Evolutionary conservation across 2,329 filamentous ascomycete genomes (phyloP).

Genomic region (Chrysoporthe cubensis): DNA sequence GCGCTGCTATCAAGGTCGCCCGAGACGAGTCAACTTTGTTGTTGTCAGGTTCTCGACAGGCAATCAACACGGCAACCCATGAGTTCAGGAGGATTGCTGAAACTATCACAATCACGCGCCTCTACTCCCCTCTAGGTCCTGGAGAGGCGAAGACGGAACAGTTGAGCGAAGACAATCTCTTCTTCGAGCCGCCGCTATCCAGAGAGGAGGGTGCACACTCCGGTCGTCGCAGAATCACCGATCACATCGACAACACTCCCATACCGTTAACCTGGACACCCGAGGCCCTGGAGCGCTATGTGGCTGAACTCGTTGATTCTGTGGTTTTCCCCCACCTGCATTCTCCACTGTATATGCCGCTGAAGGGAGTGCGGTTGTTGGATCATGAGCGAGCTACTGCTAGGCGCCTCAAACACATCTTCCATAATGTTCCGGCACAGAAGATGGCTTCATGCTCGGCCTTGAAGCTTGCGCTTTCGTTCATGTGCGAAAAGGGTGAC

Average conservation of each 20-base stretch:
- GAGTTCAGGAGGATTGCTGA: constrained; percentile 31
- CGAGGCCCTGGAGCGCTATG: constrained; percentile 47
- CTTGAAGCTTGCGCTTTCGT: constrained; percentile 50
- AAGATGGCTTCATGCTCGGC: constrained; percentile 43
- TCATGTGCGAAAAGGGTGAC: constrained; percentile 40
- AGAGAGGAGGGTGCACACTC: constrained; percentile 22
- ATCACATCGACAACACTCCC: constrained; percentile 17
- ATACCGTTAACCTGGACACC: constrained; percentile 16
- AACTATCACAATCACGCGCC: constrained; percentile 29
- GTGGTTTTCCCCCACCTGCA: constrained; percentile 13
- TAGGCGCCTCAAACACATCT: constrained; percentile 43
- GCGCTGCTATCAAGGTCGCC: constrained; percentile 34
- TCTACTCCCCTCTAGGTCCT: constrained; percentile 11
- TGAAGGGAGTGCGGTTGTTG: constrained; percentile 21
- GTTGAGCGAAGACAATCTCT: background rate
- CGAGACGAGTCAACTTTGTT: constrained; percentile 32
- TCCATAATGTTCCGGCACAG: constrained; percentile 42
- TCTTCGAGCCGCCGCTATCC: constrained; percentile 20
- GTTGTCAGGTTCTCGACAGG: constrained; percentile 33
- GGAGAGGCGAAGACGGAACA: constrained; percentile 13
- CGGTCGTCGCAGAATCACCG: background rate
- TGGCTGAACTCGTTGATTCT: constrained; percentile 46
- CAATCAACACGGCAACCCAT: constrained; percentile 31
- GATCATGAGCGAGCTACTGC: constrained; percentile 46
- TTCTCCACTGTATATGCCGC: constrained; percentile 8